Evolutionary conservation across 306 rosid genomes (phyloP), one percentile per base, ranked within the genome.

Genomic region (Lathyrus sativus): DNA sequence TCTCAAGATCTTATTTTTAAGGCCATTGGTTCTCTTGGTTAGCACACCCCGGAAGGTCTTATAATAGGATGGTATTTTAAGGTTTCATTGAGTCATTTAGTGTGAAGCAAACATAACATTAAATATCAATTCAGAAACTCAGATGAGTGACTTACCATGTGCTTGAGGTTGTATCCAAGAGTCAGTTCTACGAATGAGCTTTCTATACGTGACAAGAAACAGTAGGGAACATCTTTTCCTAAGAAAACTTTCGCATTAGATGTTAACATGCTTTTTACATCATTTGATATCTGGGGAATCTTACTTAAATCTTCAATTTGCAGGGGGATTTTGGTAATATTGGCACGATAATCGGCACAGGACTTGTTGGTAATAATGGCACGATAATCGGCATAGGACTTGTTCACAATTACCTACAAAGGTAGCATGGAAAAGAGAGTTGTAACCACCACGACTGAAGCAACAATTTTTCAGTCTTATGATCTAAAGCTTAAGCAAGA

Each of bases 301-400:
- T 77, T 83, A 62, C 81, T 78, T 70, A 88, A 62, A 78, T 90
- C 88, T 76, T 79, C 90, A 37, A 82, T 73, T 56, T 80, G 89
- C 62, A 90, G 11, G 9, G 97, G 97, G 57, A 93, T 82, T 80
- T 81, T 93, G 45, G 81, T 72, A 22, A 76, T n/a, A n/a, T n/a
- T n/a, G n/a, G n/a, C n/a, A n/a, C n/a, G n/a, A n/a, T n/a, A n/a
- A n/a, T n/a, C n/a, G n/a, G n/a, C n/a, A n/a, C n/a, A n/a, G n/a
- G n/a, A n/a, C n/a, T n/a, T n/a, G n/a, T n/a, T n/a, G n/a, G n/a
- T n/a, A n/a, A n/a, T 37, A 37, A 85, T 65, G 70, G 88, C 95
- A 65, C 84, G 89, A 71, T 86, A 93, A 54, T 83, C 85, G 2
- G 97, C 99, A 66, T 96, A 91, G 12, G 99, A 90, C 84, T 86